Evolutionary conservation across 208 protist genomes (phyloP).

Genomic region (Acanthamoeba lenticulata): DNA sequence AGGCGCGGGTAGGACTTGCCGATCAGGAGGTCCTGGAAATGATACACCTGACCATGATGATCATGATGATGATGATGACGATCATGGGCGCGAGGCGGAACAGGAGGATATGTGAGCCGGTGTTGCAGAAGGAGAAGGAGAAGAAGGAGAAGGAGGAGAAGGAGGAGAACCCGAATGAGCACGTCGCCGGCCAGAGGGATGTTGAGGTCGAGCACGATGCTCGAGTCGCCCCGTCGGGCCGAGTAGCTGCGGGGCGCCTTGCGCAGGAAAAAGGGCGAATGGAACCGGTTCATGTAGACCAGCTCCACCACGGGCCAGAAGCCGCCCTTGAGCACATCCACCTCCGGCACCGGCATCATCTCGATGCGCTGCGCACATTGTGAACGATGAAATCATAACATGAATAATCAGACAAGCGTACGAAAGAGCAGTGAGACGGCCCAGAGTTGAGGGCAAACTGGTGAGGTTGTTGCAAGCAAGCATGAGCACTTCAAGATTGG

Average conservation of each 20-base stretch:
- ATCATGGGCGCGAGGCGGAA: too few species aligned
- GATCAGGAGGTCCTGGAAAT: slow-evolving; percentile 36
- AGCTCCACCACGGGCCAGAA: slow-evolving; percentile 46
- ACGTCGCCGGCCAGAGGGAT: not conserved
- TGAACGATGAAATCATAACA: too few species aligned
- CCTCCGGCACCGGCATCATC: slow-evolving; percentile 50
- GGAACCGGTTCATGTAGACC: slow-evolving; percentile 44
- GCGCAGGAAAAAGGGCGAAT: slow-evolving; percentile 21
- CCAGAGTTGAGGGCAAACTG: too few species aligned
- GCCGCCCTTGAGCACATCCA: slow-evolving; percentile 40
- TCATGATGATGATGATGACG: too few species aligned
- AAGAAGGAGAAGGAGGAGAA: not conserved
- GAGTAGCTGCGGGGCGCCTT: not conserved
- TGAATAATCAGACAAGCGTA: too few species aligned
- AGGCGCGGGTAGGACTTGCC: slow-evolving; percentile 40
- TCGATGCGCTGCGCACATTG: slow-evolving; percentile 34
- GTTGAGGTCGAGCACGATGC: slow-evolving; percentile 31
- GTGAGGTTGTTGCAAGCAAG: too few species aligned
- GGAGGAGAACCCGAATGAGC: not conserved
- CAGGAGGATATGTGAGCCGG: too few species aligned
- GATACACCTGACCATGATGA: not conserved
- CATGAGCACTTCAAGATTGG: too few species aligned
- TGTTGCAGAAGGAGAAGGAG: not conserved
- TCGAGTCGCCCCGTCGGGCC: not conserved
- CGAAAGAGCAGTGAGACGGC: too few species aligned